Conservation (phyloP, 2,329 filamentous ascomycete species). For the Neocucurbitaria cava region DNA sequence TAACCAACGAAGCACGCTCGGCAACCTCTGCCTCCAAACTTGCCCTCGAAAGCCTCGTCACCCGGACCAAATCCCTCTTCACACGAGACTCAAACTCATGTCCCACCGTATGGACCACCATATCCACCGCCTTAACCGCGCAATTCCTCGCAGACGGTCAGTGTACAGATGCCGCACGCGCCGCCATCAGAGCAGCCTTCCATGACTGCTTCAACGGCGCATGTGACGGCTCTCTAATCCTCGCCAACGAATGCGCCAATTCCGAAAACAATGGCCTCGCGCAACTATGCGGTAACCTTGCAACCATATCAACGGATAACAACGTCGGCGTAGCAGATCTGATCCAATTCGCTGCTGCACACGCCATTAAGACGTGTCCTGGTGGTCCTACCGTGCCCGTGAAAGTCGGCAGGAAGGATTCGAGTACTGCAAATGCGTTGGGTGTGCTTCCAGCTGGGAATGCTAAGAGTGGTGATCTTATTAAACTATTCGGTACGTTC, state of each 20-base stretch:
- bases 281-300: constrained; percentile 51
- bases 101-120: constrained; percentile 42
- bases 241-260: constrained; percentile 45
- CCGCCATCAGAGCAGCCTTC: constrained; percentile 44
- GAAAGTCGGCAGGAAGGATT: constrained; percentile 44
- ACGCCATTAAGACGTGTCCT: constrained; percentile 47
- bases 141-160: constrained; percentile 44
- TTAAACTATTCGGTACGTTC: constrained; percentile 39
- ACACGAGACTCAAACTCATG: constrained; percentile 20
- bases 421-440: constrained; percentile 23
- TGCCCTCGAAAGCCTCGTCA: constrained; percentile 15
- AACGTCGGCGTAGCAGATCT: constrained; percentile 44
- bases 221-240: constrained; percentile 47
- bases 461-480: constrained; percentile 22
- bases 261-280: constrained; percentile 54
- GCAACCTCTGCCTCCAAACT: constrained; percentile 23
- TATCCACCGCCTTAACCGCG: constrained; percentile 39
- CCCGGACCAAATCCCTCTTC: constrained; percentile 10
- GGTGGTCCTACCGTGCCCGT: constrained; percentile 43
- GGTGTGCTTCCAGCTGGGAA: constrained; percentile 33
- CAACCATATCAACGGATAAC: constrained; percentile 50
- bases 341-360: constrained; percentile 48
- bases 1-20: constrained; percentile 25
- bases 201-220: constrained; percentile 48
- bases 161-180: constrained; percentile 46